Percentiles rank a stretch among this genome's conserved stretches.
phyloP scores from a whole-genome alignment of 352 stramenopile species.

The Pelagophyceae sp. region DNA sequence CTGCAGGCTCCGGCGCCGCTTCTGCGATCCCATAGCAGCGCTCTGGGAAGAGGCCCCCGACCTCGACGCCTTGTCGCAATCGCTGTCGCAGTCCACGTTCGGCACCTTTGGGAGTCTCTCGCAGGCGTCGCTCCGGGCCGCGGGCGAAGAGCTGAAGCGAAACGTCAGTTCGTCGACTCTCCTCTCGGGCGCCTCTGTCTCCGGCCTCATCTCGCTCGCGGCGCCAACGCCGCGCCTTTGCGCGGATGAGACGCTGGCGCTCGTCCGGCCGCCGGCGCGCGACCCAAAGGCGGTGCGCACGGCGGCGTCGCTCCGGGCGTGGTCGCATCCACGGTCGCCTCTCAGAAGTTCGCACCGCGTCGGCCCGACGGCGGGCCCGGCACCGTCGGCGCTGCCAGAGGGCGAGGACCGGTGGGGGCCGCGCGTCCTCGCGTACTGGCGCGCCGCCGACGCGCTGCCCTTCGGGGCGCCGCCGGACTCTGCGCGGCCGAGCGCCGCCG shows the following conservation, averaged over 20 bases:
- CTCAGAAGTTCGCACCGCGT: slow-evolving; percentile 15
- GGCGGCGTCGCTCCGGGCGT: not conserved
- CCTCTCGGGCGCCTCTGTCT: not conserved
- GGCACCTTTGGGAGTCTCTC: too few relatives aligned
- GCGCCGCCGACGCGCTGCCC: not conserved
- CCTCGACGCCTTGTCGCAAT: not conserved
- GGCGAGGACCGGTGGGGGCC: slow-evolving; percentile 22
- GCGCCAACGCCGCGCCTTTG: not conserved
- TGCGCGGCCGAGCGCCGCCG: too few relatives aligned
- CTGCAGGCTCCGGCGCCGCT: not conserved
- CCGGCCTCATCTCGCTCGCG: not conserved
- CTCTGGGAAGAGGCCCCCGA: slow-evolving; percentile 4
- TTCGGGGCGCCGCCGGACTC: too few relatives aligned
- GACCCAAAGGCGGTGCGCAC: not conserved
- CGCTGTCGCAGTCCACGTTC: not conserved
- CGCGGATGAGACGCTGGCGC: too few relatives aligned
- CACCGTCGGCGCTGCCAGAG: not conserved
- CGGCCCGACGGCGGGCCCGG: slow-evolving; percentile 10
- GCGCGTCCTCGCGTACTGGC: slow-evolving; percentile 10
- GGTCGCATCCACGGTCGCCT: not conserved
- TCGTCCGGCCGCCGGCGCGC: not conserved
- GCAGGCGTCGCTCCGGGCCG: too few relatives aligned
- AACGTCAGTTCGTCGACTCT: too few relatives aligned
- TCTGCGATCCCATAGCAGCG: not conserved
- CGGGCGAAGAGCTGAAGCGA: too few relatives aligned